Evolutionary conservation across 2,329 filamentous ascomycete species (phyloP), one percentile per base, ranked within the genome.

Genomic region (Fusarium marasasianum): DNA sequence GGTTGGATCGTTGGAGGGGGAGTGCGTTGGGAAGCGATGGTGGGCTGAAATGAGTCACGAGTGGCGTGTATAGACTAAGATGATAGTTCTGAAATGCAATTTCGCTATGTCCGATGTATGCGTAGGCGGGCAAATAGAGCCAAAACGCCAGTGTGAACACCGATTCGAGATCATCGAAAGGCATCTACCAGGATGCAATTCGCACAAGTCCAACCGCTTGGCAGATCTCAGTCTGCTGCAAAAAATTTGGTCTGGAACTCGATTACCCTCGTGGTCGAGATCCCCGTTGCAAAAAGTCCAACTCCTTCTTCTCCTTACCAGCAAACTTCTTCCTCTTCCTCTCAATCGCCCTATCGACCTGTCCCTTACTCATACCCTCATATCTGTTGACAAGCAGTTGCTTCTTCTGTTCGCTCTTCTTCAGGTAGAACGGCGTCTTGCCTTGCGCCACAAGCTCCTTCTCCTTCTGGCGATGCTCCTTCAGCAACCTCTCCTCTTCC

Each of bases 361-460:
- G 92, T 81, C 91, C 92, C 80, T 93, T 92, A 83, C 94, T 96
- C 92, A 98, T 93, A 68, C 90, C 89, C 77, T 92, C 89, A 83
- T 93, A 98, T 81, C 92, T 91, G 78, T 96, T 92, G 79, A 93
- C 86, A 71, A 98, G 85, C 63, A 95, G 87, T 82, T 92, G 87
- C 87, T 96, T 94, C 91, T 96, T 97, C 86, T 96, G 90, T 84
- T 98, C 96, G 79, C 91, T 91, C 85, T 92, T 92, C 90, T 99
- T 99, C 78, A 98, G 86, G 83, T 94, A 98, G 84, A 95, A 99
- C 1, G 96, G 96, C 81, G 89, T 91, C 90, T 98, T 98, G 70
- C 96, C 96, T 84, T 97, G 90, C 78, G 91, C 91, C 58, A 98
- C 91, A 69, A 93, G 85, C 81, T 95, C 93, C 84, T 94, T 95